Conservation (phyloP, 2,329 filamentous ascomycete species). For the Acrodontium crateriforme region DNA sequence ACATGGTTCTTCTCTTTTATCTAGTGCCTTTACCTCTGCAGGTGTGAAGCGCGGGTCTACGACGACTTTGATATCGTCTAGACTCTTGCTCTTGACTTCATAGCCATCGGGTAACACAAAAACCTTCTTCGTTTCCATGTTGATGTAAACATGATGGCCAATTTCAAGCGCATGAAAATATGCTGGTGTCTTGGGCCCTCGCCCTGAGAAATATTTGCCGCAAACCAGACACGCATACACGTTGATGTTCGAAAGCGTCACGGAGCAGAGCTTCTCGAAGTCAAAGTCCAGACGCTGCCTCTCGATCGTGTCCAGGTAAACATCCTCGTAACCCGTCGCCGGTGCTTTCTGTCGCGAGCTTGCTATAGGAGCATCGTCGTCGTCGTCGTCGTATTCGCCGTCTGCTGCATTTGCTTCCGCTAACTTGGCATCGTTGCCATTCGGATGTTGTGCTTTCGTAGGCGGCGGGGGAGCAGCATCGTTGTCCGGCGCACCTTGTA, state of each 20-base stretch:
- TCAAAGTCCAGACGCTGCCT: constrained; percentile 90
- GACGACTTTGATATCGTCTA: constrained; percentile 97
- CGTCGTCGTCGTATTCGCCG: constrained; percentile 23
- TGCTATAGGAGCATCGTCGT: constrained; percentile 15
- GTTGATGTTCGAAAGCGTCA: constrained; percentile 95
- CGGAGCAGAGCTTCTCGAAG: constrained; percentile 95
- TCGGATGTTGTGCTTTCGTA: constrained; percentile 14
- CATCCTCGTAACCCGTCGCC: constrained; percentile 77
- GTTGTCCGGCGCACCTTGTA: constrained; percentile 29
- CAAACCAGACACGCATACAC: constrained; percentile 96
- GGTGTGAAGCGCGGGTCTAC: constrained; percentile 79
- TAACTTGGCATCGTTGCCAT: constrained; percentile 22
- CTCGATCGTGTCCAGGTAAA: constrained; percentile 96
- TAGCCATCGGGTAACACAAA: constrained; percentile 93
- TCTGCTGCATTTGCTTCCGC: constrained; percentile 21
- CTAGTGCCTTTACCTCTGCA: constrained; percentile 65
- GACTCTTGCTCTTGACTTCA: constrained; percentile 83
- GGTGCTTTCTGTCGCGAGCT: constrained; percentile 60
- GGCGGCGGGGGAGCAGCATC: constrained; percentile 10
- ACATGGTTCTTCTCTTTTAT: constrained; percentile 44
- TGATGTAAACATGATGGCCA: constrained; percentile 94
- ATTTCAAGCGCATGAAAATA: constrained; percentile 96
- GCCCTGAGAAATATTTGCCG: constrained; percentile 93
- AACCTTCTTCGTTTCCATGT: constrained; percentile 84
- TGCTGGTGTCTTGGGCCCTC: constrained; percentile 85